Conservation (phyloP, 2,329 filamentous ascomycete species). For the Pseudogymnoascus sp. region DNA sequence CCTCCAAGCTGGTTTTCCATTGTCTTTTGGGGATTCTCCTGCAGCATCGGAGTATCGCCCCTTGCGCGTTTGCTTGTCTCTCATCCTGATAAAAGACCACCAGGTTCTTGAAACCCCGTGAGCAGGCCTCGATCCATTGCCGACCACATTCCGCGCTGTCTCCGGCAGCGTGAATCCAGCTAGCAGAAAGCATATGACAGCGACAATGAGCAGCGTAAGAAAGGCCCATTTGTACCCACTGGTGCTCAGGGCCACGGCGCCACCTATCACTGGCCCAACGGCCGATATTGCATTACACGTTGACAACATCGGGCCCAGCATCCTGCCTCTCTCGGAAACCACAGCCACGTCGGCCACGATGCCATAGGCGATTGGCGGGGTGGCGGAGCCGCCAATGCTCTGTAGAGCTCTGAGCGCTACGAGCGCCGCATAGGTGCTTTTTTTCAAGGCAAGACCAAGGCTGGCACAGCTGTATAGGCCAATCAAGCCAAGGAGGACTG, state of each 20-base stretch:
- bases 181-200: slow-evolving; percentile 1
- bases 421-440: slow-evolving; percentile 37
- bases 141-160: slow-evolving; percentile 29
- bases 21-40: not conserved
- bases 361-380: slow-evolving; percentile 49
- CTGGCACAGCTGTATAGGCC: slow-evolving; percentile 45
- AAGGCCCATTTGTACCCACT: slow-evolving; percentile 36
- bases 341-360: slow-evolving; percentile 67
- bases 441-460: slow-evolving; percentile 40
- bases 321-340: slow-evolving; percentile 62
- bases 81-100: not conserved
- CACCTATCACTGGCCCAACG: slow-evolving; percentile 39
- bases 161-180: slow-evolving; percentile 5
- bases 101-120: no score
- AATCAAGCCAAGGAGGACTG: slow-evolving; percentile 45
- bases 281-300: slow-evolving; percentile 15
- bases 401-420: not conserved
- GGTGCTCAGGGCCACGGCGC: slow-evolving; percentile 35
- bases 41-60: not conserved
- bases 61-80: not conserved
- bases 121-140: slow-evolving; percentile 25
- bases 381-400: not conserved
- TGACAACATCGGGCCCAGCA: slow-evolving; percentile 29
- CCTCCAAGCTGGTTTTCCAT: not conserved
- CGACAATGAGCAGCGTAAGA: slow-evolving; percentile 39